Percentiles rank a stretch among this genome's conserved stretches.
Evolutionary conservation across 163 green algal species (phyloP).

Genomic region (Volvox carteri): DNA sequence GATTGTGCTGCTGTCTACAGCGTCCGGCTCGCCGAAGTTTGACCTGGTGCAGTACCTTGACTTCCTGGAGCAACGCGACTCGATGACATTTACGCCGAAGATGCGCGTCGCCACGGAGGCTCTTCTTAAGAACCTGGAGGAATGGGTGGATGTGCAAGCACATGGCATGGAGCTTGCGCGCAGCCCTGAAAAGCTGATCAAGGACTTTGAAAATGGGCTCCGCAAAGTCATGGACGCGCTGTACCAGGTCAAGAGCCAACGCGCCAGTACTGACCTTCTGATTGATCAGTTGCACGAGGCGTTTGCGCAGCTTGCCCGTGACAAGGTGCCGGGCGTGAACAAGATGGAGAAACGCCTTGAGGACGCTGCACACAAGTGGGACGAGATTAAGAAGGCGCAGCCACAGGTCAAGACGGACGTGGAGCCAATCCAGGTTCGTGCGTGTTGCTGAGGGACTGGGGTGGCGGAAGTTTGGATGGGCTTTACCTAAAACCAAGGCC

Average conservation of each 20-base stretch:
- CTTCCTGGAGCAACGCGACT: slow-evolving; percentile 66
- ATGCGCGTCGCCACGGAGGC: slow-evolving; percentile 72
- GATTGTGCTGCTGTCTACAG: slow-evolving; percentile 77
- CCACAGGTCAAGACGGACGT: slow-evolving; percentile 80
- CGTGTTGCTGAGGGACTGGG: neutral
- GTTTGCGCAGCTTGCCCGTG: slow-evolving; percentile 65
- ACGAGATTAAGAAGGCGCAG: slow-evolving; percentile 84
- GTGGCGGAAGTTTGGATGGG: too few species aligned
- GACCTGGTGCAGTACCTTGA: slow-evolving; percentile 78
- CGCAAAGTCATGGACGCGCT: slow-evolving; percentile 88
- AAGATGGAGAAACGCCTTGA: slow-evolving; percentile 86
- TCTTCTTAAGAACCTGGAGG: slow-evolving; percentile 79
- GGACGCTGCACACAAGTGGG: slow-evolving; percentile 79
- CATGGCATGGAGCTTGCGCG: slow-evolving; percentile 79
- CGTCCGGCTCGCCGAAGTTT: slow-evolving; percentile 77
- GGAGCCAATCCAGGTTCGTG: slow-evolving; percentile 76
- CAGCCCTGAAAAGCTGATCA: slow-evolving; percentile 66
- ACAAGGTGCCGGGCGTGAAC: slow-evolving; percentile 57
- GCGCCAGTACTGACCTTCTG: slow-evolving; percentile 78
- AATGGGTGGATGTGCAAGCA: slow-evolving; percentile 77
- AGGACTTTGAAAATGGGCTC: slow-evolving; percentile 77
- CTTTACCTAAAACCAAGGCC: too few species aligned
- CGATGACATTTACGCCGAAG: slow-evolving; percentile 72
- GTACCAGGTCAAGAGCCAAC: slow-evolving; percentile 80
- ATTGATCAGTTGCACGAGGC: slow-evolving; percentile 85